These are phyloP conservation scores for Camelina neglecta DNA, from an alignment of 345 rosid genomes.

Conservation along the genomic window DNA sequence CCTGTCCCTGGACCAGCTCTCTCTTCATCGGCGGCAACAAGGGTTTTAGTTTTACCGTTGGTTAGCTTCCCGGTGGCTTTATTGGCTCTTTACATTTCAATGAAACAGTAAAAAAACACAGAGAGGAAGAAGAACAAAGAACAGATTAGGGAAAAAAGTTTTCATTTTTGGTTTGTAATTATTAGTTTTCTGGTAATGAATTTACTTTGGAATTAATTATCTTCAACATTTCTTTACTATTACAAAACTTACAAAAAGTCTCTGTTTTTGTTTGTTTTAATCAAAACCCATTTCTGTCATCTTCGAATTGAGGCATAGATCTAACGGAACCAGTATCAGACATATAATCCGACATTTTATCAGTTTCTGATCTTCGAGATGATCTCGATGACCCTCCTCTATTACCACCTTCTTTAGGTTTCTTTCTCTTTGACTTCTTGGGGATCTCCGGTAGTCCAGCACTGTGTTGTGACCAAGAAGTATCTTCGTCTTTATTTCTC, in stretches of 20 bases:
- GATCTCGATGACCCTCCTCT: constrained; percentile 33
- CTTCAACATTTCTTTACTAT: neutral
- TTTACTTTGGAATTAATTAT: neutral
- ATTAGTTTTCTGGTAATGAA: constrained; percentile 27
- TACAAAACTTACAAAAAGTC: constrained; percentile 2
- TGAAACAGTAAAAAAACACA: neutral
- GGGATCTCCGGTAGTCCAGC: constrained; percentile 20
- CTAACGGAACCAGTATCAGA: constrained; percentile 35
- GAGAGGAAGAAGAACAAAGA: constrained; percentile 5
- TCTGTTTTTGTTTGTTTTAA: neutral
- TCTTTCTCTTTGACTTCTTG: constrained; percentile 33
- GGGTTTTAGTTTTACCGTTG: neutral
- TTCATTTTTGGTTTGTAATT: constrained; percentile 33
- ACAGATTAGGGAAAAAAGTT: constrained; percentile 4
- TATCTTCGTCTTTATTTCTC: neutral
- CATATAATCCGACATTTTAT: constrained; percentile 28
- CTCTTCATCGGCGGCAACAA: constrained; percentile 29
- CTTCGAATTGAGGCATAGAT: constrained; percentile 25
- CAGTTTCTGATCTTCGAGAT: constrained; percentile 13
- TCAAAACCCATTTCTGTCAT: constrained; percentile 15
- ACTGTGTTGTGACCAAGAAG: constrained; percentile 18
- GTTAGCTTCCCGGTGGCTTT: constrained; percentile 2
- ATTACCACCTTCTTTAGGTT: constrained; percentile 24
- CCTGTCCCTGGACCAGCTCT: constrained; percentile 15
- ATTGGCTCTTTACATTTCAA: constrained; percentile 20